Base-by-base conservation (phyloP, 1,139 yeast genomes). In the Taphrina wiesneri region DNA sequence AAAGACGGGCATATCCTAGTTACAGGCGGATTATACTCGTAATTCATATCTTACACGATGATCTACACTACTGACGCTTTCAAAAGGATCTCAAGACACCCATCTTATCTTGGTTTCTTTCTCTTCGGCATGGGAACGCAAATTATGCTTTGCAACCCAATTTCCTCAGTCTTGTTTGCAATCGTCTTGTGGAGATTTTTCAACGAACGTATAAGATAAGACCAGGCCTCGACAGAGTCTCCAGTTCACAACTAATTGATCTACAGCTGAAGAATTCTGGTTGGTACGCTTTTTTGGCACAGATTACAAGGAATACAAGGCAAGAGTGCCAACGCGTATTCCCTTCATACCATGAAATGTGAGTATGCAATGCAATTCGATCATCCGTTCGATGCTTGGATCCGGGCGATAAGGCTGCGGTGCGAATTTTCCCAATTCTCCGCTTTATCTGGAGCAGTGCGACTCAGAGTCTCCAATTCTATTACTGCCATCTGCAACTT, bases 71-170 rank as follows among this genome's bases (percentile, higher is more conserved):
- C 19, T 19, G 43, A 28, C 17, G 17, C 19, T 39, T 9, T 5
- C 21, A 56, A n/a, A n/a, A n/a, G 63, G 9, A 56, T 56, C 45
- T 53, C 61, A 9, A 81, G 99, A 68, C 99, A 93, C 75, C 99
- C 99, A 11, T 87, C 96, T 62, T 93, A 93, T 76, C 83, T 86
- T 67, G 99, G 98, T 0, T 93, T 88, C 75, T 92, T 86, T 74
- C 86, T 90, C 84, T 95, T 98, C 97, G 93, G 95, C 30, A 72
- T 92, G 2, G 98, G 98, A 0, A 81, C 91, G 1, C 96, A 93
- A 74, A 47, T 92, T 63, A 73, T 87, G 70, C 76, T 92, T 67
- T 78, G 85, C 59, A 93, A 91, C 75, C 86, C 87, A 0, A 64
- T 87, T 0, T 79, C 87, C 0, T 71, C 80, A 2, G 66, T 80